Base-by-base conservation (phyloP, 164 flowering plant genomes). In the Berberis vulgaris region DNA sequence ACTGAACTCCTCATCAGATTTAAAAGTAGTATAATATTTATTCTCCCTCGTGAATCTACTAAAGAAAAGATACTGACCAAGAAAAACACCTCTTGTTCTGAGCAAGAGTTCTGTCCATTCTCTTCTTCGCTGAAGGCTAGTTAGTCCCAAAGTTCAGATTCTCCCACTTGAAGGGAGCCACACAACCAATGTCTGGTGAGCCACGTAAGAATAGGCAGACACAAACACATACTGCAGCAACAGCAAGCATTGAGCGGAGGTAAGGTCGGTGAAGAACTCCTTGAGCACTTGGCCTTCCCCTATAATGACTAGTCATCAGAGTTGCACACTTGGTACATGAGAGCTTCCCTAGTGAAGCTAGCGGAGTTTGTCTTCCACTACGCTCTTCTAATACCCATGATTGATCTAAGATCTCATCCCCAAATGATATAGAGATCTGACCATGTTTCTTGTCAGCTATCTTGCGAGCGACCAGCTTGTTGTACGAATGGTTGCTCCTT, bases 191-290 rank as follows among this genome's bases (percentile, higher is more conserved):
- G 46, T 78, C 69, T 0, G 86, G 86, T 6, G 76, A 67, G 1
- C 89, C 88, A 49, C 87, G 75, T 49, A 83, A 65, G 80, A 86
- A 81, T 43, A 88, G 57, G 68, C 89, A 84, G 9, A 88, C 96
- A 73, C 96, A 88, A 2, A 86, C 96, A 61, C 96, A 88, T 4
- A 88, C 89, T 52, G 96, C 91, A 60, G 91, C 96, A 65, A 88
- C 67, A 2, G 85, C 83, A 59, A 88, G 85, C 89, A 86, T 78
- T 57, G 91, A 84, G 65, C 82, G 89, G 53, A 86, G 64, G 54
- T 69, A 84, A 45, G 96, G 91, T 1, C 83, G 86, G 53, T 80
- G 81, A 66, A 89, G 89, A 65, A 87, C 54, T 12, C 96, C 86
- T 42, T 74, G 81, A 26, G 84, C 49, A 57, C 83, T 80, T 8